A percentile compares a stretch with the other conserved stretches of the same genome.
phyloP scores from a whole-genome alignment of 108 stramenopile species.

The Cyclotella cryptica region DNA sequence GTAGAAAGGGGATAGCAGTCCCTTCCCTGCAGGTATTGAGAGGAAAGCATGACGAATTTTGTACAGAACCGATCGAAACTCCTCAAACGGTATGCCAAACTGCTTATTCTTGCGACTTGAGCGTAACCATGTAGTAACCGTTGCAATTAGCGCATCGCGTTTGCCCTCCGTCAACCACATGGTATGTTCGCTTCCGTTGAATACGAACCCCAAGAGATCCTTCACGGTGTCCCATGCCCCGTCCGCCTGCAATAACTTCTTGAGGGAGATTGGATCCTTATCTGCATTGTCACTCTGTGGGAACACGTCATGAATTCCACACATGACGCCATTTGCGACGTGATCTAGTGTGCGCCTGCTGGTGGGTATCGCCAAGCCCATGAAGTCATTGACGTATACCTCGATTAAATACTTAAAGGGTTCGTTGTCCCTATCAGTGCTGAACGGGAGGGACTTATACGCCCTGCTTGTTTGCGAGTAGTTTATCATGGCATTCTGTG shows the following conservation, averaged over 20 bases:
- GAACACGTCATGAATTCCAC: neutral
- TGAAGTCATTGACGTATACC: neutral
- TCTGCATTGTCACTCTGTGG: neutral
- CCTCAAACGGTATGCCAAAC: no score
- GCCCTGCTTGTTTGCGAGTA: neutral
- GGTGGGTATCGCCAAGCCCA: neutral
- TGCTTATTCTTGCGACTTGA: no score
- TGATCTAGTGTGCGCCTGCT: neutral
- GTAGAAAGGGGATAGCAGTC: neutral
- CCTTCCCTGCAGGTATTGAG: neutral
- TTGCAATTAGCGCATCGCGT: no score
- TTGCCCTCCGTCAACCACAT: no score
- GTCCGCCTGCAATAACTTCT: no score
- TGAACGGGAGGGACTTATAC: neutral
- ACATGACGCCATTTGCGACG: neutral
- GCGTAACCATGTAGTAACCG: no score
- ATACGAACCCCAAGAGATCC: no score
- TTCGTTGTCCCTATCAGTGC: neutral
- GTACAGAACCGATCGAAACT: no score
- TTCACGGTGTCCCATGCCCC: no score
- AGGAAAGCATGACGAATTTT: conserved; percentile 9
- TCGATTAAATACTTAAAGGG: neutral
- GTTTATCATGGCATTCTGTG: neutral
- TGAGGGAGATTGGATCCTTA: neutral
- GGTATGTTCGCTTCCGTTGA: no score